These are phyloP conservation scores for Coniosporium apollinis DNA, from an alignment of 495 filamentous ascomycete species.

Conservation along the genomic window DNA sequence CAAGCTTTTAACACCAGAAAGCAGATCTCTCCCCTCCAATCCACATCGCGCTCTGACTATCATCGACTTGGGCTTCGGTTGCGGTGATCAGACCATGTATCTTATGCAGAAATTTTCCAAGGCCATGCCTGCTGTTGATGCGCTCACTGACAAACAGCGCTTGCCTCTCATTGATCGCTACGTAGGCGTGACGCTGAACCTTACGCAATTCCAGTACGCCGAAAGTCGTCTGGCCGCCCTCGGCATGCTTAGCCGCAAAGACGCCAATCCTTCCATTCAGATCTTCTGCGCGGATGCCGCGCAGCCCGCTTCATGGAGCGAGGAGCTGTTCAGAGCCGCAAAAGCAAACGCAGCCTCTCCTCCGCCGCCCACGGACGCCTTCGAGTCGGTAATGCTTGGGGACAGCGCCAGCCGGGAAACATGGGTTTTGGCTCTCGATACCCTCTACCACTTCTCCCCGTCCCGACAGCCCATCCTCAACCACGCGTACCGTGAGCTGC, in stretches of 20 bases:
- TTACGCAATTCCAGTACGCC: slow-evolving; percentile 5
- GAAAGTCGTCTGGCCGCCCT: neutral
- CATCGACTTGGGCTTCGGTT: slow-evolving; percentile 34
- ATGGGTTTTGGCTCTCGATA: slow-evolving; percentile 35
- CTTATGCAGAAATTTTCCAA: slow-evolving; percentile 5
- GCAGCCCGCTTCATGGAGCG: slow-evolving; percentile 5
- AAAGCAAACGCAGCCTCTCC: neutral
- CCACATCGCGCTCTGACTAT: slow-evolving; percentile 13
- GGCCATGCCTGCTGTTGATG: neutral
- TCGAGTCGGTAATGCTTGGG: neutral
- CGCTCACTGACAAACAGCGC: neutral
- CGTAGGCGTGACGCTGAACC: slow-evolving; percentile 27
- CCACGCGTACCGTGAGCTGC: slow-evolving; percentile 19
- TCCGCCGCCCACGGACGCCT: neutral
- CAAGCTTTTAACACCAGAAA: slow-evolving; percentile 11
- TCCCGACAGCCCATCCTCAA: slow-evolving; percentile 26
- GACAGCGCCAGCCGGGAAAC: slow-evolving; percentile 5
- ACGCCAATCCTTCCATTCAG: neutral
- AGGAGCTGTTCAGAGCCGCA: slow-evolving; percentile 1
- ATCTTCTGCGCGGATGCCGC: slow-evolving; percentile 10
- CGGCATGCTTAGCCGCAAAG: neutral
- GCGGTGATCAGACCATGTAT: slow-evolving; percentile 31
- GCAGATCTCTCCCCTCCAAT: neutral
- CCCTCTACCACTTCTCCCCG: slow-evolving; percentile 33
- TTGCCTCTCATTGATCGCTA: slow-evolving; percentile 22